Evolutionary conservation across 2,329 filamentous ascomycete species (phyloP), one percentile per base, ranked within the genome.

Genomic region (Balansia obtecta): DNA sequence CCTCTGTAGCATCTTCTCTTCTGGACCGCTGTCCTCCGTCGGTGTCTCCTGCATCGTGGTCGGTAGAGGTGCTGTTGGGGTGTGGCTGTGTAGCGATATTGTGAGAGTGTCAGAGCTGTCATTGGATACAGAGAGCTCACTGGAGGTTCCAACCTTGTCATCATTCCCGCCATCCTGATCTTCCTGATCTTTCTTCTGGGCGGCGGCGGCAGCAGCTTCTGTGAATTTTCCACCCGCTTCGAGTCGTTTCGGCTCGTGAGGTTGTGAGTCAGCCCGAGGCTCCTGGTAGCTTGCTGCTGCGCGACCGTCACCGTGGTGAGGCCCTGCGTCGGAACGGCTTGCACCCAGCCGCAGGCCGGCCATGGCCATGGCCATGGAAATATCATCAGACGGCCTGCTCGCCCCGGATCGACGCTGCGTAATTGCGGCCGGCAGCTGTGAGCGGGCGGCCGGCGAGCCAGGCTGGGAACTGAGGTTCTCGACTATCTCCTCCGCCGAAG

Each of bases 401-500:
- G 20, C 8, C 2, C 15, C 33, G 11, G 32, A 11, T 20, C 40
- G 38, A 37, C 37, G 18, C 20, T 39, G 43, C 39, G 20, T 9
- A 40, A n/a, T 47, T 34, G 18, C 38, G 10, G 16, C 45, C 33
- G 27, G 15, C 6, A 54, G 37, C 33, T 44, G 27, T 38, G 53
- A 37, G 8, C 50, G 27, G 16, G 50, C 41, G 30, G 47, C 42
- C 1, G 30, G 16, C 9, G 54, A 41, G 49, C 54, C 49, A 15
- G 60, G 54, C 45, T 55, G 55, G 27, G 63, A 54, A 8, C 45
- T 56, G 39, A 63, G 54, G 7, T 45, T 56, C 40, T 62, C 61
- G 4, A 83, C 68, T n/a, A 89, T 69, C 33, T 83, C 76, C 20
- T 72, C 68, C 22, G 78, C 78, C 2, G 75, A 74, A 30, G 83